Evolutionary conservation across 1,284 basidiomycete species (phyloP).

Genomic region (Ceratobasidium sp.): DNA sequence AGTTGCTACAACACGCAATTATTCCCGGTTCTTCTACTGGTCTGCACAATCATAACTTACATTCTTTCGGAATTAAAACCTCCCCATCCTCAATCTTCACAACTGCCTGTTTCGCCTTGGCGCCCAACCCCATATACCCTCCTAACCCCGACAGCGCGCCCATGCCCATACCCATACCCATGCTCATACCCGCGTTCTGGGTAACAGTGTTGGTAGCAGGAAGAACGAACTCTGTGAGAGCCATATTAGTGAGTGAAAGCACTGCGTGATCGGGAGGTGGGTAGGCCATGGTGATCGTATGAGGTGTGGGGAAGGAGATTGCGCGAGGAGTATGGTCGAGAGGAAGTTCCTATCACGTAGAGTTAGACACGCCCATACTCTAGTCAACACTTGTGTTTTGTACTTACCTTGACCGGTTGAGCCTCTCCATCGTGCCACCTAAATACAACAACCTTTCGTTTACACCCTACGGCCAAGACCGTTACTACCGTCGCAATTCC

Average conservation of each 20-base stretch:
- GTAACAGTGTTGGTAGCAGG: constrained; percentile 62
- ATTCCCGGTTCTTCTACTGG: neutral
- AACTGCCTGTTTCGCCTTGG: constrained; percentile 76
- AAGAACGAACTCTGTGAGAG: constrained; percentile 70
- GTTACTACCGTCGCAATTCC: constrained; percentile 76
- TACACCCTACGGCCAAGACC: constrained; percentile 86
- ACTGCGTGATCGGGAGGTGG: constrained; percentile 80
- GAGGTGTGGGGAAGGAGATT: constrained; percentile 76
- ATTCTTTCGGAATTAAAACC: constrained; percentile 83
- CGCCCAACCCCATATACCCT: constrained; percentile 88
- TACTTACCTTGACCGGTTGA: constrained; percentile 76
- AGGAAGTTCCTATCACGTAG: constrained; percentile 72
- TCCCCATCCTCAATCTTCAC: constrained; percentile 75
- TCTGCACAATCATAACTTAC: constrained; percentile 64
- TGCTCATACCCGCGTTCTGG: constrained; percentile 29
- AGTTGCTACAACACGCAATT: constrained; percentile 66
- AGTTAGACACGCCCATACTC: constrained; percentile 20
- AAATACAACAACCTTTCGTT: constrained; percentile 87
- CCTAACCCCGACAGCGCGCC: constrained; percentile 83
- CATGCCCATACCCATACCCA: constrained; percentile 67
- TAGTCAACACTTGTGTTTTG: constrained; percentile 46
- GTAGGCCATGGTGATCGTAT: constrained; percentile 81
- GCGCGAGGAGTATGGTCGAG: constrained; percentile 89
- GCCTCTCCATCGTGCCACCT: constrained; percentile 89
- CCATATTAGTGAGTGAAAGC: constrained; percentile 75